phyloP scores from a whole-genome alignment of 2,329 filamentous ascomycete species.

The Diplodia intermedia region DNA sequence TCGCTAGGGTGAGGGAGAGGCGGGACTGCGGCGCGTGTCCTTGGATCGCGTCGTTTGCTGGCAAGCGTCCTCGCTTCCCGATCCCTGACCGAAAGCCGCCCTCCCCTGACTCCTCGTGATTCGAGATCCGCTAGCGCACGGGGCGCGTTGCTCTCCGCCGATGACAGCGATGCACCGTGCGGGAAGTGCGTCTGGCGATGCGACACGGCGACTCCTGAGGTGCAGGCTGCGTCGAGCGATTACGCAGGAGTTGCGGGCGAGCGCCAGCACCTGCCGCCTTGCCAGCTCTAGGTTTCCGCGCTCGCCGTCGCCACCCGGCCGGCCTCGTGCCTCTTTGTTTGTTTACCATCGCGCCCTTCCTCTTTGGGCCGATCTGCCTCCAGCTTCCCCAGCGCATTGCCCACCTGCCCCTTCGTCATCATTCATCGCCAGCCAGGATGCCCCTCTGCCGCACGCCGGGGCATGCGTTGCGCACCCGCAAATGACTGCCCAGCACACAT shows the following conservation, averaged over 20 bases:
- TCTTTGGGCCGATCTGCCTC: constrained; percentile 24
- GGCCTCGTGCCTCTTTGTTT: constrained; percentile 6
- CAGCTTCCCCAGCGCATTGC: constrained; percentile 27
- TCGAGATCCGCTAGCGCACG: constrained; percentile 22
- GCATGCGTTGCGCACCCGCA: background rate
- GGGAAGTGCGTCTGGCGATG: constrained; percentile 23
- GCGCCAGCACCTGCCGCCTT: background rate
- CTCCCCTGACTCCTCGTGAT: constrained; percentile 23
- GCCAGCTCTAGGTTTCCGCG: background rate
- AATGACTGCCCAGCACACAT: background rate
- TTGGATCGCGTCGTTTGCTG: constrained; percentile 31
- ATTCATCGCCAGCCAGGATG: constrained; percentile 5
- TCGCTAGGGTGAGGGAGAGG: constrained; percentile 21
- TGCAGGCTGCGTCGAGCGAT: constrained; percentile 23
- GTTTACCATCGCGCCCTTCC: constrained; percentile 28
- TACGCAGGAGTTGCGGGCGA: constrained; percentile 5
- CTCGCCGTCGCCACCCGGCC: background rate
- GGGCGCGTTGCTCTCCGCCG: constrained; percentile 7
- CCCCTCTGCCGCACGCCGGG: background rate
- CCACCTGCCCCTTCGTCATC: constrained; percentile 19
- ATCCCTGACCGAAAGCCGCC: constrained; percentile 27
- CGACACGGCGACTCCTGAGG: constrained; percentile 32
- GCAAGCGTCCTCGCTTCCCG: constrained; percentile 13
- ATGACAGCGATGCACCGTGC: constrained; percentile 8
- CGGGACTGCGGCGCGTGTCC: constrained; percentile 23